Evolutionary conservation across 2,329 filamentous ascomycete species (phyloP).

Genomic region (Aspergillaceae sp.): DNA sequence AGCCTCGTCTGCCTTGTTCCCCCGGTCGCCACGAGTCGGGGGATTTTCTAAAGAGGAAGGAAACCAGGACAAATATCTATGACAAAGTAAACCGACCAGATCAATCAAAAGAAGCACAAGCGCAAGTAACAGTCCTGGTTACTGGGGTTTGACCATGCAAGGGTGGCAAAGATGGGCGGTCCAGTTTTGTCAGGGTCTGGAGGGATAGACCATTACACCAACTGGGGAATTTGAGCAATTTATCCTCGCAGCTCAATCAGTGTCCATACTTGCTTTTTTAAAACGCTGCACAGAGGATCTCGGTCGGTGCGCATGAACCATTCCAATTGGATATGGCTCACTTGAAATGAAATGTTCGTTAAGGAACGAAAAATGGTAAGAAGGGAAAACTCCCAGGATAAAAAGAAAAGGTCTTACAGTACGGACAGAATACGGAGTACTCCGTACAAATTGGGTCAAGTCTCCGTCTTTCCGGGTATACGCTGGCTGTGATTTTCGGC

Average conservation of each 20-base stretch:
- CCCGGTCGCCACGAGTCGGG: background rate
- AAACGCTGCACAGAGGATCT: background rate
- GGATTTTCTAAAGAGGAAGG: too few species aligned
- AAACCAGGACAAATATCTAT: too few species aligned
- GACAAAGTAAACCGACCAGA: too few species aligned
- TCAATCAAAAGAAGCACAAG: too few species aligned
- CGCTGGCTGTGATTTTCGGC: background rate
- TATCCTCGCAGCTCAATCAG: background rate
- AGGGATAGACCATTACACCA: background rate
- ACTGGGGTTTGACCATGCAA: slow-evolving; percentile 8
- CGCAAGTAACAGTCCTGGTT: too few species aligned
- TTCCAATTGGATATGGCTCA: background rate
- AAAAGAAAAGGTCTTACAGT: background rate
- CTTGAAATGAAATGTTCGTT: background rate
- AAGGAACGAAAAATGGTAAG: background rate
- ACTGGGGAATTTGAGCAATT: background rate
- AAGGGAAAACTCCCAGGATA: background rate
- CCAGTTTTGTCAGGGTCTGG: slow-evolving; percentile 7
- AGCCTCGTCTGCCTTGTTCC: slow-evolving; percentile 1
- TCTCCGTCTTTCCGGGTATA: background rate
- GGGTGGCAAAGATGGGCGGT: slow-evolving; percentile 8
- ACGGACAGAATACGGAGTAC: too few species aligned
- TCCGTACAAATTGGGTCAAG: background rate
- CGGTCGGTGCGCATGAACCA: background rate
- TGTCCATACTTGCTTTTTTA: too few species aligned